A percentile compares a stretch with the other conserved stretches of the same genome.
Evolutionary conservation across 148 eudicot genomes (phyloP).

Genomic region (Rhododendron molle): DNA sequence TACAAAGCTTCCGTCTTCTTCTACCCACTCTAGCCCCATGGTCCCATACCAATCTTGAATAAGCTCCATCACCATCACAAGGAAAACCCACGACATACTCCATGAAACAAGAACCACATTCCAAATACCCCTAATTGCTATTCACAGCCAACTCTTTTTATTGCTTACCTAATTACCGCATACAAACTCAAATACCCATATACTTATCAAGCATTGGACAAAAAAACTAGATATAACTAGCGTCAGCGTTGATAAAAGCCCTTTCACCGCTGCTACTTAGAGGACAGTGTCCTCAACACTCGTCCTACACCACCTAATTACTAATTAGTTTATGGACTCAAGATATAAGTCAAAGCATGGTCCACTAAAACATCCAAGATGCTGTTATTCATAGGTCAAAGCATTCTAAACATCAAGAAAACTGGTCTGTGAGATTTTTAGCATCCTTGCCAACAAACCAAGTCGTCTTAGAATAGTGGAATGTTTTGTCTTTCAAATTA

Average conservation of each 20-base stretch:
- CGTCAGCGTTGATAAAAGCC: background rate
- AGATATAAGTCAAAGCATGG: background rate
- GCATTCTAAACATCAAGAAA: background rate
- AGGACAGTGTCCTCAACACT: background rate
- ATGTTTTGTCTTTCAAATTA: background rate
- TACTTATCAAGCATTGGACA: background rate
- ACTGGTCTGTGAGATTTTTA: background rate
- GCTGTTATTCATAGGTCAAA: background rate
- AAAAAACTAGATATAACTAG: background rate
- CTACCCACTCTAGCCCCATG: background rate
- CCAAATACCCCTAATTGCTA: background rate
- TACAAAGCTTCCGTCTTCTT: background rate
- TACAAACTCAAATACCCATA: background rate
- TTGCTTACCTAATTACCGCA: background rate
- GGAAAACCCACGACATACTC: background rate
- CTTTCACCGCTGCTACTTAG: background rate
- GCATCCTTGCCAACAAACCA: background rate
- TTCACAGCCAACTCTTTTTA: background rate
- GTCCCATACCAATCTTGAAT: background rate
- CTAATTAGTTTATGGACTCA: background rate
- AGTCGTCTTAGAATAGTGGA: background rate
- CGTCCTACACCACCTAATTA: background rate
- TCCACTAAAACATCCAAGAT: background rate
- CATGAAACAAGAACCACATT: background rate
- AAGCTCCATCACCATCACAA: background rate